phyloP scores from a whole-genome alignment of 352 stramenopile genomes.

The Aphanomyces invadans region DNA sequence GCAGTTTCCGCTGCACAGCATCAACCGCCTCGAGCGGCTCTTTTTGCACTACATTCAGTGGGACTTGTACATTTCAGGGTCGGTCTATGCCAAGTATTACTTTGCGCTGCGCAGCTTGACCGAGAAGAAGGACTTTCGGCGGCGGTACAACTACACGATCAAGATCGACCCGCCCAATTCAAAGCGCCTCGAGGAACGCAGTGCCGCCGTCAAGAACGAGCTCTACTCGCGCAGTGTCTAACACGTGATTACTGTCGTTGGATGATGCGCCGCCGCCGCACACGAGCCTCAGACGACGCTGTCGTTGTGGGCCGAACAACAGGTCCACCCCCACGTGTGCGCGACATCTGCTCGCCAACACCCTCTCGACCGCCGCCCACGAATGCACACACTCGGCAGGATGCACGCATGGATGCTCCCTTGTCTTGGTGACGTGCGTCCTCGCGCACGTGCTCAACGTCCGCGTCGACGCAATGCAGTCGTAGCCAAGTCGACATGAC shows the following conservation, averaged over 20 bases:
- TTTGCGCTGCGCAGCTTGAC: constrained; percentile 93
- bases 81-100: constrained; percentile 98
- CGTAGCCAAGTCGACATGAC: no score
- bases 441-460: no score
- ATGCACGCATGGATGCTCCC: no score
- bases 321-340: no score
- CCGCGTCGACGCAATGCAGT: no score
- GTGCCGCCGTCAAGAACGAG: constrained; percentile 68
- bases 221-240: constrained; percentile 82
- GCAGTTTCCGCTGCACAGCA: constrained; percentile 95
- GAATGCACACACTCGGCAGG: no score
- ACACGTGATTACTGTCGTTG: constrained; percentile 1
- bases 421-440: no score
- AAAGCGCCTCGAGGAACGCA: constrained; percentile 76
- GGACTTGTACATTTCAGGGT: constrained; percentile 96
- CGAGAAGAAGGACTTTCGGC: constrained; percentile 87
- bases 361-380: no score
- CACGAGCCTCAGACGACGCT: no score
- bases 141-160: constrained; percentile 87
- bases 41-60: constrained; percentile 97
- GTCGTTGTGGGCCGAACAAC: no score
- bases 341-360: no score
- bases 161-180: constrained; percentile 80
- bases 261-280: no score
- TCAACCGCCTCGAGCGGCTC: constrained; percentile 95